phyloP scores from a whole-genome alignment of 2,329 filamentous ascomycete species.

The Alternaria ventricosa region DNA sequence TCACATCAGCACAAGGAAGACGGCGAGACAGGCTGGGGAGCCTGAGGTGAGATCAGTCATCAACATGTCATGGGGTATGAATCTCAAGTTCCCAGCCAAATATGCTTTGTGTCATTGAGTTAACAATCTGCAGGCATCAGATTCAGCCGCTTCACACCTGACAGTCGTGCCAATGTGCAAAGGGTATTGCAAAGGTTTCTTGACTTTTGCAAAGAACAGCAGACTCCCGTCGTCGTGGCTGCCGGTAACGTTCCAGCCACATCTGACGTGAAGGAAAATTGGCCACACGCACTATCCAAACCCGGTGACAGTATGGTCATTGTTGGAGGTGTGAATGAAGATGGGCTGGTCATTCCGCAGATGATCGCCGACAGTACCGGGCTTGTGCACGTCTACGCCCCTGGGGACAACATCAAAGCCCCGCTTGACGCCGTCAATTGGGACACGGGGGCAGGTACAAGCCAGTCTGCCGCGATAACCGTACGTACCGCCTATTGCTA shows the following conservation, averaged over 20 bases:
- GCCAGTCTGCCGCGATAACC: background rate
- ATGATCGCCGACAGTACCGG: background rate
- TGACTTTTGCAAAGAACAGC: background rate
- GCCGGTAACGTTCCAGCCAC: background rate
- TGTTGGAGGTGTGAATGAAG: background rate
- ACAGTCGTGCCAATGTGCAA: too few relatives aligned
- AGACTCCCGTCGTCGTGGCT: background rate
- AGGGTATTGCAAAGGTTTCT: background rate
- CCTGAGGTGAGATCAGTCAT: constrained; percentile 6
- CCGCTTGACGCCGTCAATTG: too few relatives aligned
- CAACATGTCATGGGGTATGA: constrained; percentile 19
- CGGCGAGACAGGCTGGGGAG: background rate
- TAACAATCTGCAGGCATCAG: too few relatives aligned
- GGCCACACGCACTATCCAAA: background rate
- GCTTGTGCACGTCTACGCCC: background rate
- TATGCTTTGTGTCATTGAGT: too few relatives aligned
- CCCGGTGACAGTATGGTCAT: background rate
- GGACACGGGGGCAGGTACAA: background rate
- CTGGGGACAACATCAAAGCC: background rate
- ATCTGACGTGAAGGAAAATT: background rate
- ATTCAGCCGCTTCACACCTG: too few relatives aligned
- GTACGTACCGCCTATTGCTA: too few relatives aligned
- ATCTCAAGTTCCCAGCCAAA: too few relatives aligned
- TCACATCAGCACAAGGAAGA: background rate
- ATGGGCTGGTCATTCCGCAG: background rate